Evolutionary conservation across 2,329 filamentous ascomycete genomes (phyloP).

Genomic region (Fusarium denticulatum): DNA sequence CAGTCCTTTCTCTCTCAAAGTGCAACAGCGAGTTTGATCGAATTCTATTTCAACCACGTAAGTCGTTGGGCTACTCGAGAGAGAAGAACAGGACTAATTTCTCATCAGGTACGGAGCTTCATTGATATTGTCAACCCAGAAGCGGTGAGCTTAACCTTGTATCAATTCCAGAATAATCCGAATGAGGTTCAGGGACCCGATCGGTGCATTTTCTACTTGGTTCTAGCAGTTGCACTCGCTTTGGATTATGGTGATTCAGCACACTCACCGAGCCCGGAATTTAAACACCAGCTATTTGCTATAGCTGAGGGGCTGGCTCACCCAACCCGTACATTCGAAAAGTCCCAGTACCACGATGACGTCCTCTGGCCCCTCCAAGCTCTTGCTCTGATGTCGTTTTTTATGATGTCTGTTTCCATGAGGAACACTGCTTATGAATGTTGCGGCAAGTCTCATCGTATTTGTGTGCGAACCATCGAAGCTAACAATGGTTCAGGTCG

Average conservation of each 20-base stretch:
- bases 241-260: conserved; percentile 65
- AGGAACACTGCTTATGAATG: conserved; percentile 71
- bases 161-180: conserved; percentile 54
- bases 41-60: conserved; percentile 70
- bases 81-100: background rate
- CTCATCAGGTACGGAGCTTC: conserved; percentile 64
- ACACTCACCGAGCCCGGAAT: conserved; percentile 57
- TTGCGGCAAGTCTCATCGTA: conserved; percentile 56
- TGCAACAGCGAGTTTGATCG: conserved; percentile 57
- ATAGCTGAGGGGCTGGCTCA: conserved; percentile 64
- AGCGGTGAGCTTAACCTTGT: conserved; percentile 61
- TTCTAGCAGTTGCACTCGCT: conserved; percentile 70
- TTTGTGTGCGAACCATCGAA: background rate
- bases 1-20: conserved; percentile 51
- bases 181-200: conserved; percentile 57
- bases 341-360: conserved; percentile 58
- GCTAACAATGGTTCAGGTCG: conserved; percentile 56
- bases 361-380: conserved; percentile 74
- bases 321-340: conserved; percentile 29
- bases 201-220: conserved; percentile 69
- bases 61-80: conserved; percentile 20
- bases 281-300: conserved; percentile 71
- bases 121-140: conserved; percentile 67
- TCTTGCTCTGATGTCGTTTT: conserved; percentile 70
- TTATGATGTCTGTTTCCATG: conserved; percentile 69